Evolutionary conservation across 768 basidiomycete genomes (phyloP).

Genomic region (Mycena vitilis): DNA sequence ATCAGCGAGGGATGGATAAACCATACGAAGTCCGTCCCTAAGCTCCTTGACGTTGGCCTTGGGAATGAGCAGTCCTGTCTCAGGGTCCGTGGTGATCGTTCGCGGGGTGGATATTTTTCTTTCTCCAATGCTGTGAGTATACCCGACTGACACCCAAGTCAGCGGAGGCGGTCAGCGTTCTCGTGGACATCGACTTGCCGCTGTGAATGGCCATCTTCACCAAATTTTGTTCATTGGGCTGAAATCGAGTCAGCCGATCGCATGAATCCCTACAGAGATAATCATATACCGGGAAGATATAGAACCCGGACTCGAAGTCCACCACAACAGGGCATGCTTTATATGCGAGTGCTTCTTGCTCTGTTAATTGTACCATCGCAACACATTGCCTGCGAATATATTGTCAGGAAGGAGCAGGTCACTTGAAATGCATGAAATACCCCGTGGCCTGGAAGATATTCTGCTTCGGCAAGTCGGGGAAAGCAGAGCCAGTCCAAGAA

Average conservation of each 20-base stretch:
- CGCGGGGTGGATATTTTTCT: conserved; percentile 76
- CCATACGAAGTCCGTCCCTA: conserved; percentile 59
- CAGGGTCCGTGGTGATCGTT: conserved; percentile 72
- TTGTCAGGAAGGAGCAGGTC: conserved; percentile 10
- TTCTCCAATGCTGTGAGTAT: conserved; percentile 59
- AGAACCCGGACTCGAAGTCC: conserved; percentile 80
- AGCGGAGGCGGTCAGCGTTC: neutral
- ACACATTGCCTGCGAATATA: conserved; percentile 71
- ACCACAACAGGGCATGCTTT: conserved; percentile 74
- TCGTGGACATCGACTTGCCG: neutral
- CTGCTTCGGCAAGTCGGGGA: conserved; percentile 67
- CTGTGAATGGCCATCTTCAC: conserved; percentile 85
- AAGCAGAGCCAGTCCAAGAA: conserved; percentile 87
- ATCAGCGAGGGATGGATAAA: conserved; percentile 84
- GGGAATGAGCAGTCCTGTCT: conserved; percentile 75
- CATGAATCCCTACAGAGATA: too few species aligned
- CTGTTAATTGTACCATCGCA: conserved; percentile 80
- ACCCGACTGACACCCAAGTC: conserved; percentile 60
- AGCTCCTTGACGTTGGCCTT: conserved; percentile 60
- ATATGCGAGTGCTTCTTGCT: conserved; percentile 75
- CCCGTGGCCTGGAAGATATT: conserved; percentile 80
- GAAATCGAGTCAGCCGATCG: too few species aligned
- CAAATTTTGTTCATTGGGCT: conserved; percentile 71
- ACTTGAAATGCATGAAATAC: conserved; percentile 52
- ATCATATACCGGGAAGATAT: conserved; percentile 87